A percentile compares a stretch with the other conserved stretches of the same genome.
Conservation (phyloP, 805 yeast species). For the Candida nemodendra region DNA sequence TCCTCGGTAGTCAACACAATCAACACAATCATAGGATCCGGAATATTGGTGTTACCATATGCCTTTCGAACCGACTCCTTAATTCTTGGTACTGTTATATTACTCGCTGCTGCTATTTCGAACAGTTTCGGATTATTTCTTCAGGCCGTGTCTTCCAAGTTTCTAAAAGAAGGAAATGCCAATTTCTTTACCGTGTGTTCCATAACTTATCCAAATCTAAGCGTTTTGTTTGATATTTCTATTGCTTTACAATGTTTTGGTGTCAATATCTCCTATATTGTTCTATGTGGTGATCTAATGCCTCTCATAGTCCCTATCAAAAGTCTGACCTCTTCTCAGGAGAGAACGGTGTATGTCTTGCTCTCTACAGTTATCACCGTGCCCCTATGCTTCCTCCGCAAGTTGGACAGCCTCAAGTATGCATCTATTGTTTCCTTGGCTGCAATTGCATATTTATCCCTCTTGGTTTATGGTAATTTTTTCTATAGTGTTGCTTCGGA, state of each 20-base stretch:
- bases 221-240: conserved; percentile 70
- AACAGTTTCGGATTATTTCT: conserved; percentile 68
- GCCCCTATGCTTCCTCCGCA: conserved; percentile 64
- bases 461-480: conserved; percentile 54
- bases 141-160: conserved; percentile 57
- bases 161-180: conserved; percentile 57
- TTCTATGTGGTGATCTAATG: conserved; percentile 74
- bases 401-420: conserved; percentile 65
- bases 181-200: conserved; percentile 71
- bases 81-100: conserved; percentile 51
- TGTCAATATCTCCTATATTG: conserved; percentile 67
- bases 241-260: conserved; percentile 80
- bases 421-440: conserved; percentile 68
- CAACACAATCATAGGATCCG: conserved; percentile 81
- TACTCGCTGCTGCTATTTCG: conserved; percentile 60
- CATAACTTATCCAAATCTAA: conserved; percentile 67
- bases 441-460: conserved; percentile 61
- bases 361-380: conserved; percentile 49
- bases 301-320: conserved; percentile 50
- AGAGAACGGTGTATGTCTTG: conserved; percentile 54
- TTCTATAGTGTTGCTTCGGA: conserved; percentile 25
- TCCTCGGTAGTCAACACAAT: conserved; percentile 68
- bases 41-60: conserved; percentile 71
- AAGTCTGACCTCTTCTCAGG: conserved; percentile 27
- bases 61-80: conserved; percentile 71